Evolutionary conservation across 352 stramenopile genomes (phyloP).

Genomic region (Globisporangium cystogenes): DNA sequence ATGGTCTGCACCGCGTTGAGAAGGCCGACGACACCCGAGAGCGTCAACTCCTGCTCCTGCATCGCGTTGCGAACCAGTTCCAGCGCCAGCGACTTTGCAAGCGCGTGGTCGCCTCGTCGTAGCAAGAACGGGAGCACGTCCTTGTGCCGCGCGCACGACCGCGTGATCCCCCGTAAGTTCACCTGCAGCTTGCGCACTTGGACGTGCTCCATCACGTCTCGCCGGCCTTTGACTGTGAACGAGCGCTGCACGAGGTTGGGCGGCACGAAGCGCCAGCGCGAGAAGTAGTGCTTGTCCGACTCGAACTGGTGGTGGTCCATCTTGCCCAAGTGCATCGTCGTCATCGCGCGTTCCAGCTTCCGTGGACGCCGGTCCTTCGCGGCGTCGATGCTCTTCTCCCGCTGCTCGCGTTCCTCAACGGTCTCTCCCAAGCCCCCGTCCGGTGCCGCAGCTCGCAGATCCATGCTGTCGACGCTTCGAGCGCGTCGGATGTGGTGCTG

Average conservation of each 20-base stretch:
- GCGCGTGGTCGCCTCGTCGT: slow-evolving; percentile 35
- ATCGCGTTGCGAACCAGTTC: slow-evolving; percentile 47
- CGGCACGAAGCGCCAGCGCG: slow-evolving; percentile 56
- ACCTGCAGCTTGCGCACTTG: slow-evolving; percentile 65
- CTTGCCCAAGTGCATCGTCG: slow-evolving; percentile 22
- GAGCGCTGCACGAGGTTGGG: slow-evolving; percentile 57
- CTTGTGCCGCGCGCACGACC: slow-evolving; percentile 45
- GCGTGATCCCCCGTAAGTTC: slow-evolving; percentile 54
- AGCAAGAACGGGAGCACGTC: slow-evolving; percentile 71
- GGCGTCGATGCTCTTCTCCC: background rate
- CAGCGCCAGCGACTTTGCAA: slow-evolving; percentile 46
- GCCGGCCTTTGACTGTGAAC: slow-evolving; percentile 18
- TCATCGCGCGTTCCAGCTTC: slow-evolving; percentile 25
- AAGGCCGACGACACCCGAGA: slow-evolving; percentile 26
- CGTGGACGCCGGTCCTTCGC: background rate
- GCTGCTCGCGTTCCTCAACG: background rate
- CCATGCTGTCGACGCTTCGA: slow-evolving; percentile 20
- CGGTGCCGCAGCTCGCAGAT: slow-evolving; percentile 5
- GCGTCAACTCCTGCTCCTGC: slow-evolving; percentile 36
- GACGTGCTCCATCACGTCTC: slow-evolving; percentile 21
- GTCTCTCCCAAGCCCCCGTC: background rate
- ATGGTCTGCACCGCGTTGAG: slow-evolving; percentile 44
- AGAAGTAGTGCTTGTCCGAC: slow-evolving; percentile 21
- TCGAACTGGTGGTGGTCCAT: slow-evolving; percentile 29
- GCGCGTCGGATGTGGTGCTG: slow-evolving; percentile 13